Conservation (phyloP, 2,329 filamentous ascomycete genomes). For the Pseudonectria buxi region DNA sequence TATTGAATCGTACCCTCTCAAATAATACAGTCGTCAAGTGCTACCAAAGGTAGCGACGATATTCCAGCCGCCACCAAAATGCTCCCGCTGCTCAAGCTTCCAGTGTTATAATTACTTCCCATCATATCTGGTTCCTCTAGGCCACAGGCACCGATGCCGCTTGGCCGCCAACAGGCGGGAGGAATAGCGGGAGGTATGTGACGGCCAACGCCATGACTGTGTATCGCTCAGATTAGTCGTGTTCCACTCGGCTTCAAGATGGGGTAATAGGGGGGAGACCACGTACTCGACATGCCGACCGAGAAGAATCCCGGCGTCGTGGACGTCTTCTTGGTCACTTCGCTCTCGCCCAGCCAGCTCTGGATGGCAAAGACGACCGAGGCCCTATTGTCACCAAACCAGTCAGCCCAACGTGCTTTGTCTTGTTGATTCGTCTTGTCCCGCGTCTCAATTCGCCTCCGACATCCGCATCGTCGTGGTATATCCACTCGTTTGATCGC, state of each 20-base stretch:
- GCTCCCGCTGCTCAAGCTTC: too few species aligned
- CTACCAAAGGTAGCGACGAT: too few species aligned
- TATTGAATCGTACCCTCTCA: too few species aligned
- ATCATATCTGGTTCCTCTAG: slow-evolving; percentile 7
- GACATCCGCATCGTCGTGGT: slow-evolving; percentile 2
- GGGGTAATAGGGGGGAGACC: background rate
- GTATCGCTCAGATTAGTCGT: slow-evolving; percentile 6
- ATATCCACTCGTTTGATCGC: too few species aligned
- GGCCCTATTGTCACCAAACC: slow-evolving; percentile 44
- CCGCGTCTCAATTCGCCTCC: too few species aligned
- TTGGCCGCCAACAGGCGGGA: slow-evolving; percentile 32
- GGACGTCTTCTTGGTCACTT: slow-evolving; percentile 56
- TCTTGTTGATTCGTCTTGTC: too few species aligned
- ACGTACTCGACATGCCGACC: slow-evolving; percentile 71
- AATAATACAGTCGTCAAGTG: too few species aligned
- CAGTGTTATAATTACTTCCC: background rate
- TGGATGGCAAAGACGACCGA: slow-evolving; percentile 69
- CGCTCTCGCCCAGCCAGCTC: slow-evolving; percentile 70
- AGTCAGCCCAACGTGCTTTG: slow-evolving; percentile 4
- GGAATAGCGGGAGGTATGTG: slow-evolving; percentile 45
- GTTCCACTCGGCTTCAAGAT: background rate
- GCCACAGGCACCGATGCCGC: slow-evolving; percentile 16
- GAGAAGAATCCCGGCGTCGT: slow-evolving; percentile 65
- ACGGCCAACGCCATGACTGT: slow-evolving; percentile 54
- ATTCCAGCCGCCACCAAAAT: too few species aligned